phyloP scores from a whole-genome alignment of 805 yeast species.

The Candida maris region DNA sequence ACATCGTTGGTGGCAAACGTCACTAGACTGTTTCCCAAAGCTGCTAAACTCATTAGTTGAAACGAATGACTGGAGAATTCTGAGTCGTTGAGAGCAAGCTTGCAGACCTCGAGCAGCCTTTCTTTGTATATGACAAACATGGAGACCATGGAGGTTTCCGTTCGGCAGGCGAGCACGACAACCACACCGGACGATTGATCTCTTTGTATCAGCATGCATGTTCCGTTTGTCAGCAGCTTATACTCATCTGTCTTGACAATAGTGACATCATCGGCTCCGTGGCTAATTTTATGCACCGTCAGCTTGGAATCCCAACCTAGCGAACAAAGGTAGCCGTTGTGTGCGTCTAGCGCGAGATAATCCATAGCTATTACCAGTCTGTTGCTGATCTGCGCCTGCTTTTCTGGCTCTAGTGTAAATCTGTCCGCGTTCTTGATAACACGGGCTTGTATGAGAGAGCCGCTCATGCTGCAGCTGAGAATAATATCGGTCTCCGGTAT shows the following conservation, averaged over 20 bases:
- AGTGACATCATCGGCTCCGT: constrained; percentile 11
- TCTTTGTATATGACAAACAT: constrained; percentile 31
- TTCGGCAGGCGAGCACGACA: constrained; percentile 50
- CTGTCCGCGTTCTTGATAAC: constrained; percentile 2
- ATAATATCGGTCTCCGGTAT: constrained; percentile 21
- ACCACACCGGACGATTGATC: constrained; percentile 26
- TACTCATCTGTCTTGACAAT: constrained; percentile 20
- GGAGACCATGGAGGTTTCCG: constrained; percentile 56
- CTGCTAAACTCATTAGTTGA: constrained; percentile 47
- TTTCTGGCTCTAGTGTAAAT: constrained; percentile 5
- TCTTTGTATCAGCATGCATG: constrained; percentile 40
- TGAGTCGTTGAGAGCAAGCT: constrained; percentile 67
- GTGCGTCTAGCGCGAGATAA: constrained; percentile 10
- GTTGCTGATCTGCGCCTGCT: constrained; percentile 26
- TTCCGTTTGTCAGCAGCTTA: constrained; percentile 48
- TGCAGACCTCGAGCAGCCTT: constrained; percentile 34
- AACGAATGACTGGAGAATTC: constrained; percentile 65
- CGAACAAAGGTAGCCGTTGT: constrained; percentile 41
- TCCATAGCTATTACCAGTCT: constrained; percentile 27
- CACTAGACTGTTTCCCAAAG: constrained; percentile 31
- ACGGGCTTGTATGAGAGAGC: constrained; percentile 18
- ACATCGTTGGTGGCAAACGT: constrained; percentile 73
- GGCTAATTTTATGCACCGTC: constrained; percentile 32
- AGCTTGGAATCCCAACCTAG: constrained; percentile 58
- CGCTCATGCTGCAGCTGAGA: constrained; percentile 33